Percentiles rank a stretch among this genome's conserved stretches.
Conservation (phyloP, 441 rosid species). For the Adansonia gregorii region DNA sequence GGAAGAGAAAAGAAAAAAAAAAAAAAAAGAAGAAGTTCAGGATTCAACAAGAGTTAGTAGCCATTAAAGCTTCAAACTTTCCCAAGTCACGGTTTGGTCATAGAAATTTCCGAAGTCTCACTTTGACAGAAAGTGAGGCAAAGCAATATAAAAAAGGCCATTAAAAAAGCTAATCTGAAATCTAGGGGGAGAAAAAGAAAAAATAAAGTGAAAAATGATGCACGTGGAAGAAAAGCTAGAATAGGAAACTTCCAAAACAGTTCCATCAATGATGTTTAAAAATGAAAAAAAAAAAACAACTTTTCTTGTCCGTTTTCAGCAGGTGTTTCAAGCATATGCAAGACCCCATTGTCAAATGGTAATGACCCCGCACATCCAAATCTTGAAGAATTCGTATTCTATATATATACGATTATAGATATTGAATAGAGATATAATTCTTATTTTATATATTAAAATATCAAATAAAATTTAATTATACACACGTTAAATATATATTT, state of each 20-base stretch:
- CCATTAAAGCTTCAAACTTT: not conserved
- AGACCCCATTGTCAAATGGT: not conserved
- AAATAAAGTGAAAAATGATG: not conserved
- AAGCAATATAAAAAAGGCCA: not conserved
- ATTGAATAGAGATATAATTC: too few relatives aligned
- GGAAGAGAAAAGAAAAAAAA: too few relatives aligned
- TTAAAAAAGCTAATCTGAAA: not conserved
- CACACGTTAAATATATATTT: too few relatives aligned
- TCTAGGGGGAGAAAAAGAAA: not conserved
- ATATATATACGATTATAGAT: too few relatives aligned
- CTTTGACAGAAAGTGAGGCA: not conserved
- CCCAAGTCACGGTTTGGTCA: not conserved
- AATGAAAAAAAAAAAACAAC: not conserved
- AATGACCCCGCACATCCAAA: not conserved
- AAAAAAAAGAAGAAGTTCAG: too few relatives aligned
- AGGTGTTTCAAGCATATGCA: not conserved
- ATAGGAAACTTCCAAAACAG: constrained; percentile 10
- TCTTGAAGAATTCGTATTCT: too few relatives aligned
- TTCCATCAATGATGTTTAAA: not conserved
- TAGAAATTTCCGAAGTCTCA: not conserved
- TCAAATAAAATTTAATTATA: too few relatives aligned
- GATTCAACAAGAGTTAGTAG: not conserved
- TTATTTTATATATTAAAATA: too few relatives aligned
- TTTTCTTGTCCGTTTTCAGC: not conserved
- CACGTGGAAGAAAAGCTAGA: not conserved